phyloP scores from a whole-genome alignment of 345 rosid genomes.

The Angophora floribunda region DNA sequence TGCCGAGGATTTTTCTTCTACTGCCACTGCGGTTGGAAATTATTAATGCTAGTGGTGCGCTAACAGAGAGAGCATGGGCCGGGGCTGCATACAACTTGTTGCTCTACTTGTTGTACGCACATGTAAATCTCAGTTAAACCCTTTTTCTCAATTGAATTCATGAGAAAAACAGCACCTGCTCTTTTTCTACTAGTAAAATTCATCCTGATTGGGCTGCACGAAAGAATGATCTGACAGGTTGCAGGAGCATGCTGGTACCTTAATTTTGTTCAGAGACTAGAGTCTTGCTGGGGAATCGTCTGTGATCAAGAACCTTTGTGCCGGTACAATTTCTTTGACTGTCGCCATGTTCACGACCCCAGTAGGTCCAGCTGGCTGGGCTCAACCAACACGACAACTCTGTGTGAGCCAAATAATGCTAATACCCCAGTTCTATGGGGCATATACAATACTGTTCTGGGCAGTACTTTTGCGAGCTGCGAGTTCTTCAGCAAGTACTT shows the following conservation, averaged over 20 bases:
- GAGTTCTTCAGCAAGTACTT: slow-evolving; percentile 21
- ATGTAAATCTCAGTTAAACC: background rate
- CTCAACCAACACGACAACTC: slow-evolving; percentile 8
- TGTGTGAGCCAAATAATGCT: slow-evolving; percentile 7
- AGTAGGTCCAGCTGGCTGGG: background rate
- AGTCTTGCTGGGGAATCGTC: slow-evolving; percentile 17
- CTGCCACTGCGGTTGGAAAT: slow-evolving; percentile 14
- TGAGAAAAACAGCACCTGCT: background rate
- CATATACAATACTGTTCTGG: slow-evolving; percentile 2
- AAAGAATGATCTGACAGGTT: slow-evolving; percentile 2
- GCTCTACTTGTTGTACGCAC: slow-evolving; percentile 24
- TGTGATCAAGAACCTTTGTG: slow-evolving; percentile 13
- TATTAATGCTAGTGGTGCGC: slow-evolving; percentile 12
- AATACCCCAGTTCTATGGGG: slow-evolving; percentile 4
- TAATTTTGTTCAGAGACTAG: slow-evolving; percentile 15
- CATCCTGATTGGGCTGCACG: background rate
- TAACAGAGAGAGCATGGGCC: slow-evolving; percentile 23
- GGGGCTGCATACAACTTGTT: slow-evolving; percentile 28
- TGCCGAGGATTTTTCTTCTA: slow-evolving; percentile 12
- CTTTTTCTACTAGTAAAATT: background rate
- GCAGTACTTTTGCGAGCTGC: background rate
- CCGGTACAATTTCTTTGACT: slow-evolving; percentile 6
- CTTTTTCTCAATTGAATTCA: background rate
- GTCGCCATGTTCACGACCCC: background rate
- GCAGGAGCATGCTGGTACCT: slow-evolving; percentile 29